Evolutionary conservation across 257 asterid species (phyloP).

Genomic region (Agastache rugosa): DNA sequence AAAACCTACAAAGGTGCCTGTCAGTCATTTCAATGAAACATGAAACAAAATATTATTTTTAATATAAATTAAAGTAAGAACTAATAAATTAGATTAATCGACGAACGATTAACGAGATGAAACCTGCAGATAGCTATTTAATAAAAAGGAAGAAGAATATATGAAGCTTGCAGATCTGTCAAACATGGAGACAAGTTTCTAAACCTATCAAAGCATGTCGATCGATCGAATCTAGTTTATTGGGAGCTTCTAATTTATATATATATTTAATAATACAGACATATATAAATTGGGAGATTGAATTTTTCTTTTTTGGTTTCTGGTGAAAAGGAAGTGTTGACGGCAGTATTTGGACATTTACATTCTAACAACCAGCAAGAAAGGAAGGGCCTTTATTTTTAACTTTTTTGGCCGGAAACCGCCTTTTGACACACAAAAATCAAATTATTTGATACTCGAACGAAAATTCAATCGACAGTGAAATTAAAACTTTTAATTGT

Average conservation of each 20-base stretch:
- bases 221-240: slow-evolving; percentile 17
- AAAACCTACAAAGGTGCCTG: too few species aligned
- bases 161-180: background rate
- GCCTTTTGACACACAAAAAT: background rate
- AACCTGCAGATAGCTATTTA: background rate
- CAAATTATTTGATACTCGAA: background rate
- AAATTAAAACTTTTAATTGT: background rate
- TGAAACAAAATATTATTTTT: too few species aligned
- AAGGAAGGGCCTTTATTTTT: background rate
- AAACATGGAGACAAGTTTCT: background rate
- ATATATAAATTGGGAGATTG: slow-evolving; percentile 1
- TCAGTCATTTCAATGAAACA: too few species aligned
- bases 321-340: slow-evolving; percentile 32
- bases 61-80: background rate
- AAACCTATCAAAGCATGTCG: slow-evolving; percentile 9
- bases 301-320: background rate
- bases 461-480: background rate
- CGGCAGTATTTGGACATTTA: slow-evolving; percentile 44
- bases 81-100: background rate
- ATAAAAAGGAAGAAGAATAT: background rate
- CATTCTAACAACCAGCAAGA: slow-evolving; percentile 39
- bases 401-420: background rate
- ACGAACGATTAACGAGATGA: background rate
- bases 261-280: too few species aligned
- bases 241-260: background rate